Base-by-base conservation (phyloP, 805 yeast genomes). In the Kuraishia piskuri region DNA sequence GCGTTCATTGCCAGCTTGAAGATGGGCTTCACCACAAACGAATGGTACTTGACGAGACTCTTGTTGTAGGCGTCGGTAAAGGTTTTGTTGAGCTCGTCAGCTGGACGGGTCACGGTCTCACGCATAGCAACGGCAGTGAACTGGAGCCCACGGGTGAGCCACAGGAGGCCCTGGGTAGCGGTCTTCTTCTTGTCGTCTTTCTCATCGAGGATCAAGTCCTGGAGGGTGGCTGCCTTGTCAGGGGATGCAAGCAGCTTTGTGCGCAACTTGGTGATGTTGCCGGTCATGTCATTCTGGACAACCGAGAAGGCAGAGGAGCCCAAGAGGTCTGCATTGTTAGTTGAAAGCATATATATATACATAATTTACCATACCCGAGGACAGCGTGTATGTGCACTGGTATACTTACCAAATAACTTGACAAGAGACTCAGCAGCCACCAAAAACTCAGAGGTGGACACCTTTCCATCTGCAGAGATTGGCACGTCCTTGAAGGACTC, bases 1-100 rank as follows among this genome's bases (percentile, higher is more conserved):
- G 96, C 95, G 69, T 87, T 88, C 96, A 90, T 90, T 50, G 97
- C 97, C 67, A 90, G 77, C 72, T 88, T 88, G 80, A 90, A 90
- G 52, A 90, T 82, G 24, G 96, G 96, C 64, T 85, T 86, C 57
- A 90, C 77, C 63, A 90, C 74, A 78, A 90, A 80, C 52, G 85
- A 83, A 72, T 90, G 97, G 71, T 82, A 84, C 69, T 90, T 83
- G 55, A 86, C 78, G 66, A 90, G 78, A 4, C 96, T 90, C 71
- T 85, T 86, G 57, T 76, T 64, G 73, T 90, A 90, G n/a, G 96
- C 87, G 61, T 84, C 86, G 52, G 90, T 88, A 76, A 90, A 90
- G 31, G 95, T 82, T 64, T 76, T 80, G 53, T 86, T 73, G 66
- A 90, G 75, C 71, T 90, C 97, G 54, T 67, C 68, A 57, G 72